phyloP scores from a whole-genome alignment of 179 eudicot genomes.

The Spinacia oleracea region DNA sequence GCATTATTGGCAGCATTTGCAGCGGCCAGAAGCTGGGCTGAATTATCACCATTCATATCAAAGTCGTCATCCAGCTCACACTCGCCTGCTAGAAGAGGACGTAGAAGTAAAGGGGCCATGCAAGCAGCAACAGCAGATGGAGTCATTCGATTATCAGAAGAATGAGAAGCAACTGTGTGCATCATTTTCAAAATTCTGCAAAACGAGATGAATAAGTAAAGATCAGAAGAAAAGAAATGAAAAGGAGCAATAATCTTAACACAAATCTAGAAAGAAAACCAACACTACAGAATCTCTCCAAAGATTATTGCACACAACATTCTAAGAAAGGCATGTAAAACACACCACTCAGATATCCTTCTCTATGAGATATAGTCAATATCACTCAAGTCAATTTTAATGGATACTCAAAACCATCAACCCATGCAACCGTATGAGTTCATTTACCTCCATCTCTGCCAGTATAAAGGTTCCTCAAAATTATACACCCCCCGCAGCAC shows the following conservation, averaged over 20 bases:
- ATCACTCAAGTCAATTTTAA: neutral
- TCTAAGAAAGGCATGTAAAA: neutral
- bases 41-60: constrained; percentile 78
- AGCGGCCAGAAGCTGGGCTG: constrained; percentile 98
- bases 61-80: constrained; percentile 96
- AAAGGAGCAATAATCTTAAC: neutral
- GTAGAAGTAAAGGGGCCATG: constrained; percentile 98
- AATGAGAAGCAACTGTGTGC: constrained; percentile 75
- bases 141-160: constrained; percentile 90
- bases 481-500: neutral
- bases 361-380: neutral
- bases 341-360: neutral
- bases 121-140: constrained; percentile 98
- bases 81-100: constrained; percentile 98
- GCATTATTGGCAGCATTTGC: constrained; percentile 99
- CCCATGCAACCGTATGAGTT: neutral
- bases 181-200: constrained; percentile 92
- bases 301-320: neutral
- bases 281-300: constrained; percentile 4
- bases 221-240: neutral
- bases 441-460: neutral
- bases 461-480: neutral
- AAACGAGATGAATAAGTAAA: neutral
- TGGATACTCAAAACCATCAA: neutral
- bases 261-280: constrained; percentile 3